Evolutionary conservation across 306 rosid genomes (phyloP), one percentile per base, ranked within the genome.

Genomic region (Abrus pulchellus): DNA sequence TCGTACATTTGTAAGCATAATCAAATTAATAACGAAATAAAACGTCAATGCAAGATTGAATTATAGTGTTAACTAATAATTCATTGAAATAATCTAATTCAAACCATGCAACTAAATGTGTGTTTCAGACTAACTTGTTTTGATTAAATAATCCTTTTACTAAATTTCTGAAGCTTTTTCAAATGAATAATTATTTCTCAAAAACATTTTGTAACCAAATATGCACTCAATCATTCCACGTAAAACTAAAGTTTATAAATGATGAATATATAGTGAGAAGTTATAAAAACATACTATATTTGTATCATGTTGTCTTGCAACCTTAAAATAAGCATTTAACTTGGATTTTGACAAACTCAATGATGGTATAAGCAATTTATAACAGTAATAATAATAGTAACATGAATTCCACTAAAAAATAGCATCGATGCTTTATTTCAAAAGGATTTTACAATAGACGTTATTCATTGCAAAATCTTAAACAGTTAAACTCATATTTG

Each of bases 261-360:
- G 74, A 74, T 52, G 57, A 52, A 61, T 50, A 45, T 34, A 30
- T 38, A 66, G 49, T 29, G 73, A 8, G 60, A 20, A 64, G 33
- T 9, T 74, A 41, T 56, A 48, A 80, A 43, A 52, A 1, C 3
- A 50, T 72, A 29, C 59, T 38, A 45, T 64, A 14, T 63, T 75
- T 48, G 52, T 36, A 73, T 64, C 36, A 81, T 73, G 43, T 65
- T 52, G 55, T 81, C 29, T 54, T 73, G 68, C 14, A 72, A 72
- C 79, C 84, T 73, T 80, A 72, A 73, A 80, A 65, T 54, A 36
- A 66, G 74, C 53, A 73, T 30, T 5, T 64, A 41, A 41, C 29
- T 72, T 32, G 27, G 13, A 9, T 61, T 67, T 41, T 50, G 32
- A 63, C 79, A n/a, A 49, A 80, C 65, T 59, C 67, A 80, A 52